phyloP scores from a whole-genome alignment of 176 grass and related monocot species.

The Phoenix dactylifera region DNA sequence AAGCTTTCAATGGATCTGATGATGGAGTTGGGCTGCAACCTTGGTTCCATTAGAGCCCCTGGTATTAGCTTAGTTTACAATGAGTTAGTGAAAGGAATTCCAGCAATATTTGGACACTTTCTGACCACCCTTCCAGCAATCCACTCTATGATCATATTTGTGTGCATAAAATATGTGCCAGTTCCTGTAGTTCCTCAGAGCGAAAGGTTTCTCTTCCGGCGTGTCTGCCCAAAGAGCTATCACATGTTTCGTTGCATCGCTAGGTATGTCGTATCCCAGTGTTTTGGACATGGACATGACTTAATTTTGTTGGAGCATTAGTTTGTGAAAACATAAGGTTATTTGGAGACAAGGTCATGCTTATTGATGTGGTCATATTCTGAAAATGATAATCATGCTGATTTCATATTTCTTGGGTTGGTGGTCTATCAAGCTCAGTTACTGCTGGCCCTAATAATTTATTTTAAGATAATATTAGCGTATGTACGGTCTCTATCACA shows the following conservation, averaged over 20 bases:
- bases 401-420: too few species aligned
- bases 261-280: conserved; percentile 31
- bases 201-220: conserved; percentile 92
- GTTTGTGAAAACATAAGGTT: too few species aligned
- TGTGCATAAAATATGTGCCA: conserved; percentile 95
- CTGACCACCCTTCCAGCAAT: conserved; percentile 83
- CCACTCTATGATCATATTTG: conserved; percentile 98
- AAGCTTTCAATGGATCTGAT: conserved; percentile 88
- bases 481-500: too few species aligned
- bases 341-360: too few species aligned
- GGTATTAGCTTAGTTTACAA: conserved; percentile 95
- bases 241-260: conserved; percentile 97
- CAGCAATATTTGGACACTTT: conserved; percentile 94
- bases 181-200: conserved; percentile 88
- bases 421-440: too few species aligned
- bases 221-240: conserved; percentile 84
- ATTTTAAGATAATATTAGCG: too few species aligned
- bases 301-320: neutral
- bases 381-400: too few species aligned
- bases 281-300: neutral
- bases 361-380: too few species aligned
- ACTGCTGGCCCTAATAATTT: too few species aligned
- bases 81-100: conserved; percentile 85
- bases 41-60: conserved; percentile 89
- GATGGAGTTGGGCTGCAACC: conserved; percentile 69